Conservation (phyloP, 768 basidiomycete species). For the Floccularia luteovirens region DNA sequence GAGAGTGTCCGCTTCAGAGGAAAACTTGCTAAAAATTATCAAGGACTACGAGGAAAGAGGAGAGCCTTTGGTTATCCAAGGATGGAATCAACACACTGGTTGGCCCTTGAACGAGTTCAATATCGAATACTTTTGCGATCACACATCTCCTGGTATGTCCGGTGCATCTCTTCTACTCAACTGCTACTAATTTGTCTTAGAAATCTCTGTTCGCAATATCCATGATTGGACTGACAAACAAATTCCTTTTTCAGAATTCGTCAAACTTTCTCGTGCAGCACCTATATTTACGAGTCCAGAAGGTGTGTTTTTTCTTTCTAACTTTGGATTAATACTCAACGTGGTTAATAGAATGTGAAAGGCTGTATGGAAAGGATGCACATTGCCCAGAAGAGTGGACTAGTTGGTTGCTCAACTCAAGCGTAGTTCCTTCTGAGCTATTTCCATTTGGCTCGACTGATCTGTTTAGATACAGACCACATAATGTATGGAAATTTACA, state of each 20-base stretch:
- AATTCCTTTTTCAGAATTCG: constrained; percentile 46
- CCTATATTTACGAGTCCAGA: constrained; percentile 24
- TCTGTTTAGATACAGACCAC: constrained; percentile 47
- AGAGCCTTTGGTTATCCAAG: constrained; percentile 56
- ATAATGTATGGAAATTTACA: constrained; percentile 25
- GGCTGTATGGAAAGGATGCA: constrained; percentile 75
- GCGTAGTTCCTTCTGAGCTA: constrained; percentile 44
- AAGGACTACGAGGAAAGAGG: constrained; percentile 40
- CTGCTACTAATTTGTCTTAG: constrained; percentile 22
- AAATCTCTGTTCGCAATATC: constrained; percentile 57
- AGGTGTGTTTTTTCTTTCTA: constrained; percentile 21
- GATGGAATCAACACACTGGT: constrained; percentile 40
- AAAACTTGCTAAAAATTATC: constrained; percentile 30
- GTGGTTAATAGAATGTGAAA: constrained; percentile 37
- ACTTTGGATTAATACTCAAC: neutral
- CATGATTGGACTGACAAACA: constrained; percentile 45
- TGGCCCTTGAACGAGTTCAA: constrained; percentile 56
- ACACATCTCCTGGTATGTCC: constrained; percentile 31
- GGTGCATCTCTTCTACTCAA: constrained; percentile 33
- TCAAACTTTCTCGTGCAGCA: constrained; percentile 31
- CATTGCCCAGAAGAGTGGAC: constrained; percentile 62
- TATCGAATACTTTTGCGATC: constrained; percentile 44
- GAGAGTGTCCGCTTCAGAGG: constrained; percentile 20
- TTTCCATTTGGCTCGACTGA: constrained; percentile 50
- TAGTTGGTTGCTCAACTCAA: constrained; percentile 42